Percentiles rank a stretch among this genome's conserved stretches.
Evolutionary conservation across 75 land plant species (phyloP).

Genomic region (Selaginella moellendorffii): DNA sequence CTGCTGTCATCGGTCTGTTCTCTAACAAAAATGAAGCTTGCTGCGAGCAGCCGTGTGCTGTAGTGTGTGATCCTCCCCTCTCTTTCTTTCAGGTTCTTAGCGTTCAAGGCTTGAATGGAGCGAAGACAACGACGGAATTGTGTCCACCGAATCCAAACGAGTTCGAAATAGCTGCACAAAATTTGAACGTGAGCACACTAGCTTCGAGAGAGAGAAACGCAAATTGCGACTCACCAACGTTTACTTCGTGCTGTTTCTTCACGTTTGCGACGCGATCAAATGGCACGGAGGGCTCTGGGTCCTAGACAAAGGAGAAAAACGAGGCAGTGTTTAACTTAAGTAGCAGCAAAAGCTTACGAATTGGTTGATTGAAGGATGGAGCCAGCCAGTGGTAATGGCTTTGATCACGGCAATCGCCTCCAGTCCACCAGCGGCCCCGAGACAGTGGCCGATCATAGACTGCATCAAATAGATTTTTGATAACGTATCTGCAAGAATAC

Average conservation of each 20-base stretch:
- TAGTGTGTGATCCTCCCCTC: no score
- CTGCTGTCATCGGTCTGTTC: no score
- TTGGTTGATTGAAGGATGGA: conserved; percentile 9
- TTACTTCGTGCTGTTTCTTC: conserved; percentile 28
- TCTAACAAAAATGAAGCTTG: not conserved
- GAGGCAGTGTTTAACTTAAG: not conserved
- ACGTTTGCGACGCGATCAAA: conserved; percentile 2
- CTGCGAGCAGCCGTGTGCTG: not conserved
- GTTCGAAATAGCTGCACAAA: conserved; percentile 36
- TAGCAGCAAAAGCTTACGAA: conserved; percentile 1
- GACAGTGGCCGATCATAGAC: conserved; percentile 9
- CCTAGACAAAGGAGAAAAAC: no score
- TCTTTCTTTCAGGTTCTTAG: no score
- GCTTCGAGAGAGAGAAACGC: no score
- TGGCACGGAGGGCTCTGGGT: conserved; percentile 3
- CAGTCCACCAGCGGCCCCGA: conserved; percentile 6
- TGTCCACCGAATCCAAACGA: conserved; percentile 54
- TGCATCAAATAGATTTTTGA: not conserved
- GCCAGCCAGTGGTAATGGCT: conserved; percentile 5
- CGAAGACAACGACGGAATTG: conserved; percentile 46
- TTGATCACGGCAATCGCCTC: conserved; percentile 4
- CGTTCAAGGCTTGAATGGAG: conserved; percentile 33
- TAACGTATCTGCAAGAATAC: not conserved
- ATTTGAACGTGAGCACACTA: no score
- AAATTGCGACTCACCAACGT: conserved; percentile 34